phyloP scores from a whole-genome alignment of 192 early-diverging fungal genomes.

The Radiomyces spectabilis region DNA sequence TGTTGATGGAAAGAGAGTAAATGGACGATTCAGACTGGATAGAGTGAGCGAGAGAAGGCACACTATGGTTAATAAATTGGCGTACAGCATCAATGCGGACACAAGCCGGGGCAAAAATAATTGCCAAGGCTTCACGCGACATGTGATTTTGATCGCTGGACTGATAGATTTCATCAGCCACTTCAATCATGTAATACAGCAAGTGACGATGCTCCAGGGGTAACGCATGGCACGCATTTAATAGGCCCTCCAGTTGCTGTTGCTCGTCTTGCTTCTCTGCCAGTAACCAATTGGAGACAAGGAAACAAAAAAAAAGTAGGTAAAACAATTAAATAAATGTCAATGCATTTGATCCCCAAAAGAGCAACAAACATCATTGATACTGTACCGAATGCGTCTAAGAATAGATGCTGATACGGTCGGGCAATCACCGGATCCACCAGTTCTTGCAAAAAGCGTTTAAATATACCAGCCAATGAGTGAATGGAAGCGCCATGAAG shows the following conservation, averaged over 20 bases:
- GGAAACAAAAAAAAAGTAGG: background rate
- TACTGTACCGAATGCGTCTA: background rate
- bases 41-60: background rate
- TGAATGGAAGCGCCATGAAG: background rate
- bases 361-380: background rate
- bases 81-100: background rate
- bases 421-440: background rate
- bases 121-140: background rate
- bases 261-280: background rate
- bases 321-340: background rate
- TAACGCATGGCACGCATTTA: background rate
- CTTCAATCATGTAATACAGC: background rate
- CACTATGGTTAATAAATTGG: background rate
- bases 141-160: background rate
- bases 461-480: background rate
- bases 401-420: background rate
- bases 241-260: background rate
- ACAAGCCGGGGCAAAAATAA: constrained; percentile 1
- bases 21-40: too few relatives aligned
- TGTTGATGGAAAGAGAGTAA: too few relatives aligned
- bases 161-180: background rate
- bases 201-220: constrained; percentile 1
- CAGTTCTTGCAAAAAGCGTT: background rate
- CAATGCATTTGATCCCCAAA: background rate
- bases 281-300: background rate